phyloP scores from a whole-genome alignment of 768 basidiomycete species.

The Jaapia argillacea region DNA sequence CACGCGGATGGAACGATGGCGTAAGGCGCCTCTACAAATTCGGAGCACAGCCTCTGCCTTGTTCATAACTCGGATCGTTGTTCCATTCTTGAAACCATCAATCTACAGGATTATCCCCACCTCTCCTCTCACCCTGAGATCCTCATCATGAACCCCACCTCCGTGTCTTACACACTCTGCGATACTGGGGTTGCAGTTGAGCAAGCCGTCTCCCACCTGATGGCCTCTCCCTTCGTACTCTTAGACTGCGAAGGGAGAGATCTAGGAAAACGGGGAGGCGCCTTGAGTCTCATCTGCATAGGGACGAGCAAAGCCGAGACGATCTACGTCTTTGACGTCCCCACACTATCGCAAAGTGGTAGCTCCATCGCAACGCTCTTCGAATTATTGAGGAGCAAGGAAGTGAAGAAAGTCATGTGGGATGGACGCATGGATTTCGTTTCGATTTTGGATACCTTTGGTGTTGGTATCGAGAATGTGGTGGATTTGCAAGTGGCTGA shows the following conservation, averaged over 20 bases:
- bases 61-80: too few relatives aligned
- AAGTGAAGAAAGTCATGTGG: conserved; percentile 26
- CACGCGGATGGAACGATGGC: too few relatives aligned
- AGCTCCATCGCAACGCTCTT: conserved; percentile 14
- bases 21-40: too few relatives aligned
- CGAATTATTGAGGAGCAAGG: conserved; percentile 16
- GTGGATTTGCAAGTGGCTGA: conserved; percentile 33
- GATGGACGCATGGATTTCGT: conserved; percentile 30
- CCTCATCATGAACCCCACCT: too few relatives aligned
- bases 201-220: conserved; percentile 5
- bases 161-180: conserved; percentile 5
- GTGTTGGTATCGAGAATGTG: conserved; percentile 18
- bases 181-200: conserved; percentile 2
- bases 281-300: conserved; percentile 26
- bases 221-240: conserved; percentile 12
- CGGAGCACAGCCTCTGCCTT: too few relatives aligned
- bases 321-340: conserved; percentile 27
- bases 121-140: too few relatives aligned
- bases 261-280: conserved; percentile 20
- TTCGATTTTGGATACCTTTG: conserved; percentile 19
- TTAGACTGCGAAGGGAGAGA: conserved; percentile 30
- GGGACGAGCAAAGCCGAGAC: conserved; percentile 18
- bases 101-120: too few relatives aligned
- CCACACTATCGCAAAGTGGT: conserved; percentile 13
- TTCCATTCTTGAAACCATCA: too few relatives aligned